Conservation (phyloP, 768 basidiomycete species). For the Lactarius trivialis region DNA sequence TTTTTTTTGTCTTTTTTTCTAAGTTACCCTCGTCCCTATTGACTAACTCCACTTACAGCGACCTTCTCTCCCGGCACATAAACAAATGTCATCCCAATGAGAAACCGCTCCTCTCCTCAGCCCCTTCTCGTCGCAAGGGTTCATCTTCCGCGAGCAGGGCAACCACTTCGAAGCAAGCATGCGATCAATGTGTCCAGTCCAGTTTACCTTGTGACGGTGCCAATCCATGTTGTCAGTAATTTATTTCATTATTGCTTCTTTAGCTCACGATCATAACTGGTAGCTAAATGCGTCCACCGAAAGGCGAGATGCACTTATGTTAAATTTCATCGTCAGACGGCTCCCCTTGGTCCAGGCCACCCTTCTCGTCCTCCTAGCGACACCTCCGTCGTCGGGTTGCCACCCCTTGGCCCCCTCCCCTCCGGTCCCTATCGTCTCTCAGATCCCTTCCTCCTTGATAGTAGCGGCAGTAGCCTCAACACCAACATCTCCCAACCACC, state of each 20-base stretch:
- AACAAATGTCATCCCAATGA: conserved; percentile 85
- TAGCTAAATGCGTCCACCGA: conserved; percentile 69
- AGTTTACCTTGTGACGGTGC: conserved; percentile 72
- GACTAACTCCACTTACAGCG: conserved; percentile 37
- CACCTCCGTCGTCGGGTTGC: conserved; percentile 5
- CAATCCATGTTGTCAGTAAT: conserved; percentile 65
- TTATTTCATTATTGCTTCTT: neutral
- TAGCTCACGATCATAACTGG: neutral
- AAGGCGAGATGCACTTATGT: conserved; percentile 73
- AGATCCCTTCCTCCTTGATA: conserved; percentile 16
- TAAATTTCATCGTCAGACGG: conserved; percentile 78
- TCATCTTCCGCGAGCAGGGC: conserved; percentile 61
- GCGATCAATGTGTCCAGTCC: conserved; percentile 76
- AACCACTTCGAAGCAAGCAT: conserved; percentile 75
- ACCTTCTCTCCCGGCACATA: conserved; percentile 77
- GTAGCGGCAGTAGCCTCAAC: neutral
- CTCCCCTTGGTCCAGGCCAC: conserved; percentile 71
- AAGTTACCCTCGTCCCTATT: neutral
- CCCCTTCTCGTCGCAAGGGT: conserved; percentile 54
- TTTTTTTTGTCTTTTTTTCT: conserved; percentile 1
- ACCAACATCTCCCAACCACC: neutral
- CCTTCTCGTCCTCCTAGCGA: conserved; percentile 25
- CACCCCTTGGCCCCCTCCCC: conserved; percentile 11
- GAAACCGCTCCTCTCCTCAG: conserved; percentile 42
- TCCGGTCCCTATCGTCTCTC: conserved; percentile 18